phyloP scores from a whole-genome alignment of 176 grass and related monocot genomes.

The Oryza punctata region DNA sequence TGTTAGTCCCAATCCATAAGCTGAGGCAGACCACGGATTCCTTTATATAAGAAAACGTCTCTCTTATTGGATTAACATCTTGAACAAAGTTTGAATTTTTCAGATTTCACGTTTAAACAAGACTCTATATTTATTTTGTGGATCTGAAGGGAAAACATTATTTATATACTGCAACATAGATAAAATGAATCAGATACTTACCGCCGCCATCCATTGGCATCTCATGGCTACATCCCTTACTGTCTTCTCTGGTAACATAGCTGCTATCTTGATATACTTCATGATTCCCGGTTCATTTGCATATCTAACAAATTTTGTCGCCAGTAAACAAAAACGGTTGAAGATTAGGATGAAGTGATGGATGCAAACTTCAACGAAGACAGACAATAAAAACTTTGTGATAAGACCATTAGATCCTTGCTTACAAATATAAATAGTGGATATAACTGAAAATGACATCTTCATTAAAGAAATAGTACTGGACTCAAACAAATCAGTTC shows the following conservation, averaged over 20 bases:
- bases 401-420: background rate
- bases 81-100: slow-evolving; percentile 1
- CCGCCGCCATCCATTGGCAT: slow-evolving; percentile 89
- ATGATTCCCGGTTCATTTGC: slow-evolving; percentile 79
- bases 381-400: background rate
- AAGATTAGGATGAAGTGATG: slow-evolving; percentile 12
- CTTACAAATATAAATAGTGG: slow-evolving; percentile 8
- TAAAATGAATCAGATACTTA: slow-evolving; percentile 49
- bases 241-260: slow-evolving; percentile 81
- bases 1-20: slow-evolving; percentile 36
- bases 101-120: slow-evolving; percentile 25
- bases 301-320: slow-evolving; percentile 61
- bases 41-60: slow-evolving; percentile 22
- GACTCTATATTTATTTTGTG: background rate
- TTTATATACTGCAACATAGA: slow-evolving; percentile 20
- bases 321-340: slow-evolving; percentile 13
- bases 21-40: slow-evolving; percentile 29
- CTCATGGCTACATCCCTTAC: slow-evolving; percentile 99
- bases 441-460: background rate
- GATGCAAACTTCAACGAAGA: slow-evolving; percentile 20
- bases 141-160: background rate
- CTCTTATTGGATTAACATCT: slow-evolving; percentile 33
- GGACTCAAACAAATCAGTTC: slow-evolving; percentile 6
- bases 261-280: slow-evolving; percentile 98
- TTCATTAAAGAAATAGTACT: background rate